These are phyloP conservation scores for Citrus maxima DNA, from an alignment of 345 rosid species.

Conservation along the genomic window DNA sequence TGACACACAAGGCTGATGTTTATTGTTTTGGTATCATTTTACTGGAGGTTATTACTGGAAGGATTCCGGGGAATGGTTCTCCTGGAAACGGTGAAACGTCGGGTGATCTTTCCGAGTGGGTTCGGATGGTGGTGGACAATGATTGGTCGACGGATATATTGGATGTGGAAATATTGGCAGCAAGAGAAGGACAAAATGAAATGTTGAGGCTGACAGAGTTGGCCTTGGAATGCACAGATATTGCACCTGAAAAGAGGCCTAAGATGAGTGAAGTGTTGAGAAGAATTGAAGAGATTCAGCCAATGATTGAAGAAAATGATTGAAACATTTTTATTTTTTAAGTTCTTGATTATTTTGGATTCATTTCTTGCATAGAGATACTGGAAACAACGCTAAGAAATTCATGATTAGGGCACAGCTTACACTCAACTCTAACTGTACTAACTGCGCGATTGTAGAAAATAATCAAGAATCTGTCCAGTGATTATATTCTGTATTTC, in stretches of 20 bases:
- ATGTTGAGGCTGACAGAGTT: constrained; percentile 49
- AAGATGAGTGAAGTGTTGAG: constrained; percentile 35
- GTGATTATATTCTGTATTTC: not conserved
- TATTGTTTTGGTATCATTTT: constrained; percentile 55
- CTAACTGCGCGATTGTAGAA: not conserved
- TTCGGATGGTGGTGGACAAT: constrained; percentile 32
- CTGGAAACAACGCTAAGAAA: not conserved
- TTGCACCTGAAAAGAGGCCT: constrained; percentile 41
- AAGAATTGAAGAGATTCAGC: constrained; percentile 43
- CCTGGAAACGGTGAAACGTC: not conserved
- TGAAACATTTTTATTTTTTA: not conserved
- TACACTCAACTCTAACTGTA: not conserved
- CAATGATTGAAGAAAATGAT: constrained; percentile 8
- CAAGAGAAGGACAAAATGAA: constrained; percentile 44
- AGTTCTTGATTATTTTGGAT: not conserved
- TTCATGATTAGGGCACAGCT: not conserved
- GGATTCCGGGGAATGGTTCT: constrained; percentile 29
- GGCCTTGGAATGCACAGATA: constrained; percentile 50
- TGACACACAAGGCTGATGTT: constrained; percentile 47
- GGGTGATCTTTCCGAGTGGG: constrained; percentile 46
- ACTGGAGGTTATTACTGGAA: constrained; percentile 50
- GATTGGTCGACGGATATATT: constrained; percentile 60
- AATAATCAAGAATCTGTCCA: not conserved
- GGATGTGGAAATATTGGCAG: constrained; percentile 40
- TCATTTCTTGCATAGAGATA: not conserved